Conservation (phyloP, 768 basidiomycete species). For the Mycena leptocephala region DNA sequence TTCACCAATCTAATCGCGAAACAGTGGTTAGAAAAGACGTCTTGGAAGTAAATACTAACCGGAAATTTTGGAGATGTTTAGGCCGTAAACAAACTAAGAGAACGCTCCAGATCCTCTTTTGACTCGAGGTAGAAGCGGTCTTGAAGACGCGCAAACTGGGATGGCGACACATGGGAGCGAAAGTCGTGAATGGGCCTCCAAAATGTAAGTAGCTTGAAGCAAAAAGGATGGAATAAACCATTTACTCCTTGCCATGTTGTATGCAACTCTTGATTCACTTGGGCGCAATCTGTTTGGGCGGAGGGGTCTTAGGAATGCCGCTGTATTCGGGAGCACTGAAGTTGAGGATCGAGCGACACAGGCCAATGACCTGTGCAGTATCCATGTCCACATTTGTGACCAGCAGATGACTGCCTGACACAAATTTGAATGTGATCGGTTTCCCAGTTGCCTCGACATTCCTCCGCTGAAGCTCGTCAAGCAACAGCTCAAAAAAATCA, state of each 20-base stretch:
- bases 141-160: not conserved
- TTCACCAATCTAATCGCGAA: too few species aligned
- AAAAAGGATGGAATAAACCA: not conserved
- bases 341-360: not conserved
- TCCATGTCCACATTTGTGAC: too few species aligned
- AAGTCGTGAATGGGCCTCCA: not conserved
- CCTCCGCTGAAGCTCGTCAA: not conserved
- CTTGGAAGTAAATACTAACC: not conserved
- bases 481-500: not conserved
- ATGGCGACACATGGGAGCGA: not conserved
- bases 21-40: not conserved
- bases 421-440: not conserved
- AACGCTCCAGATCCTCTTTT: not conserved
- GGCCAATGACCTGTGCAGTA: conserved; percentile 7
- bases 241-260: not conserved
- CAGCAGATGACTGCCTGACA: not conserved
- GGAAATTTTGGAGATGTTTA: not conserved
- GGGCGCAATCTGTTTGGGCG: not conserved
- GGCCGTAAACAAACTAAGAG: not conserved
- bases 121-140: conserved; percentile 4
- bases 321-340: not conserved
- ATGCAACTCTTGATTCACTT: not conserved
- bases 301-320: not conserved
- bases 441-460: not conserved
- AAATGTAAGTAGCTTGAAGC: not conserved